Conservation (phyloP, 345 rosid genomes). For the Iberis pinnata region DNA sequence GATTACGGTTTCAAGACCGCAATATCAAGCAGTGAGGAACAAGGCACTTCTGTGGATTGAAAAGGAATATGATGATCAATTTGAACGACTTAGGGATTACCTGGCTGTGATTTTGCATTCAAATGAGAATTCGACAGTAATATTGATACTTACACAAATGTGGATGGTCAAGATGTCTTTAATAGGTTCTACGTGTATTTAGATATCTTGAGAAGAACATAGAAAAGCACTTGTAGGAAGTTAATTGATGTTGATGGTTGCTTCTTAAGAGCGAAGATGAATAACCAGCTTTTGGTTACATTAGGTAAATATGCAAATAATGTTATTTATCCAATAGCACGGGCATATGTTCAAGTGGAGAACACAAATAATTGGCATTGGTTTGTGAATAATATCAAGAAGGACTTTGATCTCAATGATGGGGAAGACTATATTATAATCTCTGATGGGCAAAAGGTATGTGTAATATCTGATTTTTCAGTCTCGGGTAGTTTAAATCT, state of each 20-base stretch:
- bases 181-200: neutral
- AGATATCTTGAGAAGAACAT: neutral
- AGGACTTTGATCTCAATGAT: neutral
- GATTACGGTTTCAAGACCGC: too few species aligned
- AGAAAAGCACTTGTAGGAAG: neutral
- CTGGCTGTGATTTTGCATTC: too few species aligned
- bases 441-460: neutral
- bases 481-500: neutral
- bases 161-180: neutral
- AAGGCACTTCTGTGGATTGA: neutral
- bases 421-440: neutral
- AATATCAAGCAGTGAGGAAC: neutral
- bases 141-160: neutral
- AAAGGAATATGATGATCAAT: neutral
- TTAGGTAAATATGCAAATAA: neutral
- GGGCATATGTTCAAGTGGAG: neutral
- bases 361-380: neutral
- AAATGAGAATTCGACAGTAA: neutral
- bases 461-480: too few species aligned
- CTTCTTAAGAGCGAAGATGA: neutral
- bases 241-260: neutral
- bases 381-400: neutral
- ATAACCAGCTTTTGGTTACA: neutral
- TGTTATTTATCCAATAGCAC: neutral
- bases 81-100: neutral